These are phyloP conservation scores for Phaffia australis DNA, from an alignment of 768 basidiomycete species.

Conservation along the genomic window DNA sequence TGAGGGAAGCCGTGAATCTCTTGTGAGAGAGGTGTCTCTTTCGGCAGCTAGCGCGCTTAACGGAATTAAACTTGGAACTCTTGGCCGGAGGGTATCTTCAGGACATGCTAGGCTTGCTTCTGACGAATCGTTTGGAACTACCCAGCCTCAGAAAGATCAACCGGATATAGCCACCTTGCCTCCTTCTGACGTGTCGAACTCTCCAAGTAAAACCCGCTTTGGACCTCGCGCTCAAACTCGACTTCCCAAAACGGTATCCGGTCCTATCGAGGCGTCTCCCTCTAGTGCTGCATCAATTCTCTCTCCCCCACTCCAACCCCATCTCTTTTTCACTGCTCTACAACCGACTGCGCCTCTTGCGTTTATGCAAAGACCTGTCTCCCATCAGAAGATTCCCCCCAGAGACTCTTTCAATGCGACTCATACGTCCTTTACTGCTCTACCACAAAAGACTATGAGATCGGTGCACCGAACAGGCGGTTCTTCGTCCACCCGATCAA, in stretches of 20 bases:
- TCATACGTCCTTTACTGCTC: too few species aligned
- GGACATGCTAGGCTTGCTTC: background rate
- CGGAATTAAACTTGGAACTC: background rate
- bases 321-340: background rate
- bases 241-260: background rate
- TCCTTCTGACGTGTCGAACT: background rate
- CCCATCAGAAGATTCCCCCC: too few species aligned
- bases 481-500: too few species aligned
- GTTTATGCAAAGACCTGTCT: too few species aligned
- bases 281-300: slow-evolving; percentile 7
- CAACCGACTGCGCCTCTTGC: background rate
- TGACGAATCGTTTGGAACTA: background rate
- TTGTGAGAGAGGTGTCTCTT: background rate
- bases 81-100: background rate
- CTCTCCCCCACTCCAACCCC: slow-evolving; percentile 12
- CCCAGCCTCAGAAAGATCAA: background rate
- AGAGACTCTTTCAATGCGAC: too few species aligned
- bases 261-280: background rate
- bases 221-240: background rate
- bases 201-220: background rate
- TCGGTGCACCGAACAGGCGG: too few species aligned
- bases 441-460: too few species aligned
- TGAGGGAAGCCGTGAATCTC: background rate
- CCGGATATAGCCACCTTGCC: background rate
- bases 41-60: too few species aligned